Evolutionary conservation across 2,329 filamentous ascomycete species (phyloP).

Genomic region (Claviceps africana): DNA sequence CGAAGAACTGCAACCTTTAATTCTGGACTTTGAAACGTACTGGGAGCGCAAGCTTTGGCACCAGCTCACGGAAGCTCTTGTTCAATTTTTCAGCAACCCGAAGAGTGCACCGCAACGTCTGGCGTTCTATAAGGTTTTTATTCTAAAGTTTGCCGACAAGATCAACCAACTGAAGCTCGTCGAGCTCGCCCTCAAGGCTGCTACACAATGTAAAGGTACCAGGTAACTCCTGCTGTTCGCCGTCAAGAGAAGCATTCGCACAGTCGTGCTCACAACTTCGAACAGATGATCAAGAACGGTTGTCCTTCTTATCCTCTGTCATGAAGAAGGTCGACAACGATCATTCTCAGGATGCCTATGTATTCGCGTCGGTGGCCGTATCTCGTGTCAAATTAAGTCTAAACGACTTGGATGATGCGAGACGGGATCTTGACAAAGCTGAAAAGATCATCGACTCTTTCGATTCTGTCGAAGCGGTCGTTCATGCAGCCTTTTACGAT

Average conservation of each 20-base stretch:
- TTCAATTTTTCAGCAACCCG: constrained; percentile 75
- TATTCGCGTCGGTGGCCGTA: constrained; percentile 84
- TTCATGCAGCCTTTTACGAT: constrained; percentile 93
- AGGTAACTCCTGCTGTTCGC: background rate
- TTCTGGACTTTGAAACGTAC: constrained; percentile 85
- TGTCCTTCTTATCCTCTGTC: constrained; percentile 71
- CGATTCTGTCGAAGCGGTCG: constrained; percentile 87
- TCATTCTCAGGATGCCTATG: constrained; percentile 85
- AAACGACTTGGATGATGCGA: constrained; percentile 64
- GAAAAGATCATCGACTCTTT: constrained; percentile 82
- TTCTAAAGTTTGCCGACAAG: constrained; percentile 92
- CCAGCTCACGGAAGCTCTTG: constrained; percentile 80
- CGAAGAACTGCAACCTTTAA: constrained; percentile 73
- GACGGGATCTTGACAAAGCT: constrained; percentile 74
- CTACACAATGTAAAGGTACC: constrained; percentile 65
- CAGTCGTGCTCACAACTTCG: constrained; percentile 1
- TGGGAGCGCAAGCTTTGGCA: constrained; percentile 99
- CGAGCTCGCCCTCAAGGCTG: constrained; percentile 73
- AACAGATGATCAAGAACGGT: constrained; percentile 71
- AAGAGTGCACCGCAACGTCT: constrained; percentile 75
- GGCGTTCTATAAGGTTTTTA: constrained; percentile 84
- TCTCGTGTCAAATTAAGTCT: constrained; percentile 76
- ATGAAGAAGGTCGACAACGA: constrained; percentile 82
- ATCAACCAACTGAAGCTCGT: constrained; percentile 99
- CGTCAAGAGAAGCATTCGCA: background rate